Evolutionary conservation across 2,329 filamentous ascomycete species (phyloP).

Genomic region (Pseudogymnoascus sp.): DNA sequence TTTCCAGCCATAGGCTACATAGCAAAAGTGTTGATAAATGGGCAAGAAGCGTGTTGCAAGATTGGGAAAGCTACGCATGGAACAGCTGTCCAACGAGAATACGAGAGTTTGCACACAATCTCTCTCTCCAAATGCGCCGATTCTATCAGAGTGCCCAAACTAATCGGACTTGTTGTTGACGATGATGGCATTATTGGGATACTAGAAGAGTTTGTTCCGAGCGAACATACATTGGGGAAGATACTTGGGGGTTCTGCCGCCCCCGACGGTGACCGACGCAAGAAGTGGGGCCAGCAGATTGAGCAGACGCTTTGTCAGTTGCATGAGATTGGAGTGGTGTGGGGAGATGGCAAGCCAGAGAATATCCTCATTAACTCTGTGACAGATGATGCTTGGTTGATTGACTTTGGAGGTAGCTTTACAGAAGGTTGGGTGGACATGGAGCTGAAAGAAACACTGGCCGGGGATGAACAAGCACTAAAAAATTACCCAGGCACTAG

Average conservation of each 20-base stretch:
- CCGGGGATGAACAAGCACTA: constrained; percentile 19
- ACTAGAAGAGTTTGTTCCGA: constrained; percentile 18
- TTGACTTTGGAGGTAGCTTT: constrained; percentile 24
- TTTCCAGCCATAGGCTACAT: constrained; percentile 13
- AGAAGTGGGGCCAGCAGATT: constrained; percentile 20
- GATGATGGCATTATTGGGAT: constrained; percentile 17
- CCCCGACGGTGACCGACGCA: constrained; percentile 11
- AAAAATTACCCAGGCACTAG: constrained; percentile 15
- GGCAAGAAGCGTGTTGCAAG: constrained; percentile 17
- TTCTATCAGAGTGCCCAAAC: constrained; percentile 14
- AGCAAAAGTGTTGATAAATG: constrained; percentile 14
- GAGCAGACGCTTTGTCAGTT: constrained; percentile 15
- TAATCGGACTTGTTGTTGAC: constrained; percentile 17
- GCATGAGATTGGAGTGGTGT: constrained; percentile 20
- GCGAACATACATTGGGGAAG: neutral
- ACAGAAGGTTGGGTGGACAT: constrained; percentile 22
- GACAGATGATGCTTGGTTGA: constrained; percentile 19
- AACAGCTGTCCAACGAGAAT: constrained; percentile 18
- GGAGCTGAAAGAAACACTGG: constrained; percentile 18
- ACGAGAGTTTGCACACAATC: constrained; percentile 16
- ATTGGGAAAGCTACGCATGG: constrained; percentile 6
- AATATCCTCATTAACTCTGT: constrained; percentile 22
- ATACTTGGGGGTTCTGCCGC: constrained; percentile 7
- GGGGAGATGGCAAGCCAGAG: constrained; percentile 25
- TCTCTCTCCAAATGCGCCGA: constrained; percentile 12